Evolutionary conservation across 345 rosid species (phyloP).

Genomic region (Pugionium dolabratum): DNA sequence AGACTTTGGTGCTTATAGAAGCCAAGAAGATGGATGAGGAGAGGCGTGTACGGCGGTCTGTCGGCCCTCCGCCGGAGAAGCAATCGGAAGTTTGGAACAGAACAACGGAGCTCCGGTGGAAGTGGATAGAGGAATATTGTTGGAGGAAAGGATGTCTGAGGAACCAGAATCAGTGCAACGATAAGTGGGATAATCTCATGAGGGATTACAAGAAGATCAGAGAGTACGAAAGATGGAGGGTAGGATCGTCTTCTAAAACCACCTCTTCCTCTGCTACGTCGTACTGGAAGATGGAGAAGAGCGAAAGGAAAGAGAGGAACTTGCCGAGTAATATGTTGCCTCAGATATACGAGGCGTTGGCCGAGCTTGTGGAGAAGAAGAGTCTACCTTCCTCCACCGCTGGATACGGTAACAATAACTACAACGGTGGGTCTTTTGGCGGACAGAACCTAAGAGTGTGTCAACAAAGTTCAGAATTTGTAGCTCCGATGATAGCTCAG

Average conservation of each 20-base stretch:
- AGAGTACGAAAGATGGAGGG: slow-evolving; percentile 55
- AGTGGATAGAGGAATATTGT: slow-evolving; percentile 92
- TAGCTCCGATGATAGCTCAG: neutral
- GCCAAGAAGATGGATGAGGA: slow-evolving; percentile 90
- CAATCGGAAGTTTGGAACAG: slow-evolving; percentile 17
- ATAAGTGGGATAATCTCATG: slow-evolving; percentile 97
- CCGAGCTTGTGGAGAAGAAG: slow-evolving; percentile 68
- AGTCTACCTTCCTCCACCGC: slow-evolving; percentile 31
- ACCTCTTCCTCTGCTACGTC: slow-evolving; percentile 36
- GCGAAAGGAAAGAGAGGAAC: slow-evolving; percentile 71
- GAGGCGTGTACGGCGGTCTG: slow-evolving; percentile 64
- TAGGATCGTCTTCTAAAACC: slow-evolving; percentile 32
- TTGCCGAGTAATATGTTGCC: slow-evolving; percentile 76
- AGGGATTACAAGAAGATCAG: slow-evolving; percentile 91
- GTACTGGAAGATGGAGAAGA: slow-evolving; percentile 87
- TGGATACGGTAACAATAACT: neutral
- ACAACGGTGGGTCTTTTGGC: slow-evolving; percentile 32
- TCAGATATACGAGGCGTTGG: slow-evolving; percentile 66
- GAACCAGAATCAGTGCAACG: slow-evolving; percentile 95
- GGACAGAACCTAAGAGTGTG: slow-evolving; percentile 25
- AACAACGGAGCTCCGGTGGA: slow-evolving; percentile 76
- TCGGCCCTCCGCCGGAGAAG: slow-evolving; percentile 37
- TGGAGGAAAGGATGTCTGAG: slow-evolving; percentile 73
- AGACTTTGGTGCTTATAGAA: slow-evolving; percentile 79
- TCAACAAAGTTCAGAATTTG: slow-evolving; percentile 39